Conservation (phyloP, 1,284 basidiomycete genomes). For the Cryptococcus hybrid region DNA sequence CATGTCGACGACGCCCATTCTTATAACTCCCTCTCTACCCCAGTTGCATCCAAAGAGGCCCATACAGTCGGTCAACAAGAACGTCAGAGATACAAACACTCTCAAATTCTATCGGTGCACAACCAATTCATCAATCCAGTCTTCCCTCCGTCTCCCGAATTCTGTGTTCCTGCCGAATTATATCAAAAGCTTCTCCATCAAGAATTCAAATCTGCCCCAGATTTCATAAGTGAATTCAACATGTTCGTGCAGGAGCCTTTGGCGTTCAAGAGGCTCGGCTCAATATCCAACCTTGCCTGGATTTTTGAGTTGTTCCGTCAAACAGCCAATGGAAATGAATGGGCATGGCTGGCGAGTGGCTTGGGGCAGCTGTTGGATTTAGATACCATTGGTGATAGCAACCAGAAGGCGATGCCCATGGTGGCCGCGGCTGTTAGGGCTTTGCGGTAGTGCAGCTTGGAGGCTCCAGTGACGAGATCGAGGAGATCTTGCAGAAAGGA, state of each 20-base stretch:
- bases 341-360: slow-evolving; percentile 11
- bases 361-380: slow-evolving; percentile 1
- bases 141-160: neutral
- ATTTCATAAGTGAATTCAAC: neutral
- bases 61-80: too few species aligned
- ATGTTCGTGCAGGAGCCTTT: neutral
- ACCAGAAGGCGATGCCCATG: neutral
- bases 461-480: neutral
- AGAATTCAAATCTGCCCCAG: neutral
- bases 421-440: slow-evolving; percentile 6
- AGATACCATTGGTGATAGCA: neutral
- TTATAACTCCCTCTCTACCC: neutral
- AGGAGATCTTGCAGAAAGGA: neutral
- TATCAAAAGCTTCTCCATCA: neutral
- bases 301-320: slow-evolving; percentile 10
- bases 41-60: neutral
- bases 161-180: neutral
- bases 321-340: slow-evolving; percentile 12
- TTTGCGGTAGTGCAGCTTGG: slow-evolving; percentile 6
- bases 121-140: neutral
- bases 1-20: neutral
- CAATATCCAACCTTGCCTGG: slow-evolving; percentile 3
- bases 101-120: neutral
- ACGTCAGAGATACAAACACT: too few species aligned
- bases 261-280: neutral